Percentiles rank a stretch among this genome's conserved stretches.
Conservation (phyloP, 2,329 filamentous ascomycete species). For the Kalaharituber pfeilii region DNA sequence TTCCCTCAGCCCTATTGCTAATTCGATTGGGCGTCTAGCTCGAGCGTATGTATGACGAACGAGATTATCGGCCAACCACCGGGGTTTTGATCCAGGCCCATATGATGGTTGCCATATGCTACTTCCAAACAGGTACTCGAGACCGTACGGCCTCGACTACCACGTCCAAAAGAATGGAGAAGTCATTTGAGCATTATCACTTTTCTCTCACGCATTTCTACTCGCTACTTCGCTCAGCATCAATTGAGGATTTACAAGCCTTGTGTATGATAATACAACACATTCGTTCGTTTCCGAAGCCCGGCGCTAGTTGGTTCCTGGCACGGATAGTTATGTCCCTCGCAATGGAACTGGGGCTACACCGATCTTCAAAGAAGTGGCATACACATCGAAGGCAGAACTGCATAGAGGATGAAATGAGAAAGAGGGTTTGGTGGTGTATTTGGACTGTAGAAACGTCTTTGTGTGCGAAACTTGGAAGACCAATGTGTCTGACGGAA, state of each 20-base stretch:
- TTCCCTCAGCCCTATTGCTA: not conserved
- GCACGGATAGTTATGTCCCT: conserved; percentile 46
- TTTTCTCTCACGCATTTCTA: conserved; percentile 53
- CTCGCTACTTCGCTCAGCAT: conserved; percentile 43
- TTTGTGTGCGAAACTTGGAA: conserved; percentile 58
- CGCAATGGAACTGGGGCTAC: conserved; percentile 58
- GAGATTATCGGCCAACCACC: conserved; percentile 41
- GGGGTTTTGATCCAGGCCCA: conserved; percentile 55
- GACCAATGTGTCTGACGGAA: conserved; percentile 55
- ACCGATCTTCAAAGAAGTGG: conserved; percentile 50
- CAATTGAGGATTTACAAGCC: conserved; percentile 53
- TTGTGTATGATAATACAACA: conserved; percentile 54
- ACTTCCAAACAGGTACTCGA: conserved; percentile 57
- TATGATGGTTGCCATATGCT: conserved; percentile 63
- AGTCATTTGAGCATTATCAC: conserved; percentile 62
- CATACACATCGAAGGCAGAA: conserved; percentile 21
- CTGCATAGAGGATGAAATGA: conserved; percentile 52
- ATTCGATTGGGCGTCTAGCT: conserved; percentile 29
- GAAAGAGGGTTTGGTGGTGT: conserved; percentile 63
- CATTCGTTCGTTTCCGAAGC: conserved; percentile 61
- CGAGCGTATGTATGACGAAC: conserved; percentile 51
- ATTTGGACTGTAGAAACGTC: conserved; percentile 48
- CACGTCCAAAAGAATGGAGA: conserved; percentile 28
- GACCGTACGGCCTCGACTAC: conserved; percentile 30
- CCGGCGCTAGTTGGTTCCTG: conserved; percentile 54